Percentiles rank a stretch among this genome's conserved stretches.
phyloP scores from a whole-genome alignment of 2,329 filamentous ascomycete species.

The Scedosporium aurantiacum region DNA sequence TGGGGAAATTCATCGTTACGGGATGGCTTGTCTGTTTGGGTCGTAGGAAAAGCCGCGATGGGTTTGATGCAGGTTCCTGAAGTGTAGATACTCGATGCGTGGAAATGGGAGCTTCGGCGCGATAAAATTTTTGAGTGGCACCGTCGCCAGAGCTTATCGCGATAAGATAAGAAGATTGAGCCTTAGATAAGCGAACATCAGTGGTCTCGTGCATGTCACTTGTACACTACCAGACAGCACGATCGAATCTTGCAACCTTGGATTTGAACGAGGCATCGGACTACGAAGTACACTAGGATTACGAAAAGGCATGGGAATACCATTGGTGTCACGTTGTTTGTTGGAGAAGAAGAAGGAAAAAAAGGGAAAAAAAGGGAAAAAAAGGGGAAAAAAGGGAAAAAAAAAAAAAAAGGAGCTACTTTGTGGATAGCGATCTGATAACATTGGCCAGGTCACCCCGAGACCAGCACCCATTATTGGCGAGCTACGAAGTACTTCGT shows the following conservation, averaged over 20 bases:
- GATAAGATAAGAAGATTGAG: neutral
- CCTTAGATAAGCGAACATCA: neutral
- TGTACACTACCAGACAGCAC: no score
- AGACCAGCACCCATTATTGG: neutral
- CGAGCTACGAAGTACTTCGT: no score
- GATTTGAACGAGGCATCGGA: no score
- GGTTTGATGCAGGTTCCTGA: neutral
- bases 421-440: no score
- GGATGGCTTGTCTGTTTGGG: neutral
- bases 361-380: neutral
- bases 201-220: neutral
- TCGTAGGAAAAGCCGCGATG: neutral
- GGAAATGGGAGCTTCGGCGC: neutral
- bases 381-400: neutral
- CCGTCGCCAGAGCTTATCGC: neutral
- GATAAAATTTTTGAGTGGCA: neutral
- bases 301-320: no score
- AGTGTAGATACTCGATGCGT: neutral
- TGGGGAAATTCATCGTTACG: constrained; percentile 5
- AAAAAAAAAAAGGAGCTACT: neutral
- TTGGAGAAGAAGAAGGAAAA: no score
- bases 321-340: no score
- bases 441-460: neutral
- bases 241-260: no score
- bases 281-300: no score